Conservation (phyloP, 371 early-diverging fungal genomes). For the Vairimorpha ceranae region DNA sequence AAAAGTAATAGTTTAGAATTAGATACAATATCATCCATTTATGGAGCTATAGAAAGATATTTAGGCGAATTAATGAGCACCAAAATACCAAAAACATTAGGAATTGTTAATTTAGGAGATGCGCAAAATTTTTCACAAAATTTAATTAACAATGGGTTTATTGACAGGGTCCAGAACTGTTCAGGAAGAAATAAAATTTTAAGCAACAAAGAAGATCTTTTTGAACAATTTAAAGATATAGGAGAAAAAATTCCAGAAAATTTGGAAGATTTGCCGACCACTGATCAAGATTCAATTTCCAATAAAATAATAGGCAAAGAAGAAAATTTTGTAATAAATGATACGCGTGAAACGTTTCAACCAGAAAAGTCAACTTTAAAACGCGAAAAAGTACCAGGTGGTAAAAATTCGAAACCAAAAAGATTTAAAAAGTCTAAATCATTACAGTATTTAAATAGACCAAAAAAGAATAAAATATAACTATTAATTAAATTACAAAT, state of each 20-base stretch:
- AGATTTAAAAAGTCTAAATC: too few relatives aligned
- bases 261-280: not conserved
- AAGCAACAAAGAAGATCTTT: not conserved
- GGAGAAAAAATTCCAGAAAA: not conserved
- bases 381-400: too few relatives aligned
- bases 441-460: too few relatives aligned
- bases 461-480: too few relatives aligned
- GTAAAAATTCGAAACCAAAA: too few relatives aligned
- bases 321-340: too few relatives aligned
- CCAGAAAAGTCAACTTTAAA: too few relatives aligned
- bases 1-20: not conserved
- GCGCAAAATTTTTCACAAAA: not conserved
- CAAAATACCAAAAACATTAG: constrained; percentile 9
- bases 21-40: constrained; percentile 15
- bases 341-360: too few relatives aligned
- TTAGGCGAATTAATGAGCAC: not conserved
- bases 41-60: constrained; percentile 5
- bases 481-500: too few relatives aligned
- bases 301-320: too few relatives aligned
- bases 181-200: not conserved
- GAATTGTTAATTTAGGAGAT: not conserved
- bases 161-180: not conserved
- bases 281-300: too few relatives aligned
- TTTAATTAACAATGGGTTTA: not conserved
- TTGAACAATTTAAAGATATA: not conserved